Conservation (phyloP, 164 flowering plant genomes). For the Aristolochia californica region DNA sequence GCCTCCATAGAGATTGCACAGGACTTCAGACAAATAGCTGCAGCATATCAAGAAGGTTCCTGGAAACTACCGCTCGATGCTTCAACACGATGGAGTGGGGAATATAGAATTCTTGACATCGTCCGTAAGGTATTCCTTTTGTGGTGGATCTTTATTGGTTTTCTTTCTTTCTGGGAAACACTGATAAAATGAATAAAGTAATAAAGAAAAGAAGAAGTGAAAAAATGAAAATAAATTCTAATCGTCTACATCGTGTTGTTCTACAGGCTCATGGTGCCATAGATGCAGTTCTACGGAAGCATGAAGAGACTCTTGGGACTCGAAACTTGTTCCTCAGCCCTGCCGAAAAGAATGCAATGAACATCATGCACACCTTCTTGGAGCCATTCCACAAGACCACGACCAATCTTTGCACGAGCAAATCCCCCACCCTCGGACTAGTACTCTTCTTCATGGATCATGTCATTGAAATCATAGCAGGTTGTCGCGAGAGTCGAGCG, state of each 20-base stretch:
- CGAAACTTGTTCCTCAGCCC: slow-evolving; percentile 39
- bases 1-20: slow-evolving; percentile 47
- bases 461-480: slow-evolving; percentile 55
- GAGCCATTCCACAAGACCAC: slow-evolving; percentile 88
- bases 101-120: slow-evolving; percentile 82
- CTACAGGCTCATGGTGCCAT: slow-evolving; percentile 70
- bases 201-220: too few relatives aligned
- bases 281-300: slow-evolving; percentile 65
- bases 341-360: slow-evolving; percentile 56
- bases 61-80: slow-evolving; percentile 85
- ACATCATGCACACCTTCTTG: slow-evolving; percentile 45
- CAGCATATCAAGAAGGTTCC: slow-evolving; percentile 67
- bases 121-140: slow-evolving; percentile 66
- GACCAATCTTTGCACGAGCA: slow-evolving; percentile 64
- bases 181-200: too few relatives aligned
- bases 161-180: not conserved
- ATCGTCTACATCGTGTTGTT: not conserved
- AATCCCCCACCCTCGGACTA: slow-evolving; percentile 65
- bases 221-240: too few relatives aligned
- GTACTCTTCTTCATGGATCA: slow-evolving; percentile 97
- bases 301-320: slow-evolving; percentile 43
- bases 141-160: not conserved
- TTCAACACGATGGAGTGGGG: slow-evolving; percentile 84
- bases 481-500: slow-evolving; percentile 60
- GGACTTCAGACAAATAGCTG: slow-evolving; percentile 49